A percentile compares a stretch with the other conserved stretches of the same genome.
These are phyloP conservation scores for Theobroma grandiflorum DNA, from an alignment of 441 rosid genomes.

Conservation along the genomic window DNA sequence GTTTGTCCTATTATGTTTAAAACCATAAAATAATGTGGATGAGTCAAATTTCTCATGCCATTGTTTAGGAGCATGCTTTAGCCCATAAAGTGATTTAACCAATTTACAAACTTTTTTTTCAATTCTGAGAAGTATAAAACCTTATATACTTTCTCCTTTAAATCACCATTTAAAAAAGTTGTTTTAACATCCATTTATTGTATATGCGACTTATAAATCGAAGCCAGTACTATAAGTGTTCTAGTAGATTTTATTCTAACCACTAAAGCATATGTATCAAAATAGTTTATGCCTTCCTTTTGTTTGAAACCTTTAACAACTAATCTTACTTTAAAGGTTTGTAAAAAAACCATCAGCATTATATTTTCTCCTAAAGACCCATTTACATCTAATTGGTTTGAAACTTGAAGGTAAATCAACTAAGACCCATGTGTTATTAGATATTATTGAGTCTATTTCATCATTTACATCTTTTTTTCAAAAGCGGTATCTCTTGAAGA, in stretches of 20 bases:
- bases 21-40: too few relatives aligned
- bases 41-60: too few relatives aligned
- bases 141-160: not conserved
- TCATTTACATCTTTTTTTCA: not conserved
- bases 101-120: not conserved
- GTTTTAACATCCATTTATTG: constrained; percentile 12
- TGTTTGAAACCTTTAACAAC: not conserved
- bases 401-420: not conserved
- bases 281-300: not conserved
- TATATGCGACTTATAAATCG: not conserved
- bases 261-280: not conserved
- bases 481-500: not conserved
- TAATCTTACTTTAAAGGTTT: not conserved
- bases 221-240: not conserved
- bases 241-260: not conserved
- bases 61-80: too few relatives aligned
- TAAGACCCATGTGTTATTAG: not conserved
- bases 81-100: not conserved
- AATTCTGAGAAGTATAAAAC: not conserved
- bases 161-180: not conserved
- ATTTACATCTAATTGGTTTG: not conserved
- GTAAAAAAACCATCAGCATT: not conserved
- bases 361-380: not conserved
- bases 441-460: not conserved
- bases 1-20: too few relatives aligned